Evolutionary conservation across 352 stramenopile genomes (phyloP), one percentile per base, ranked within the genome.

Genomic region (Globisporangium orthogonon): DNA sequence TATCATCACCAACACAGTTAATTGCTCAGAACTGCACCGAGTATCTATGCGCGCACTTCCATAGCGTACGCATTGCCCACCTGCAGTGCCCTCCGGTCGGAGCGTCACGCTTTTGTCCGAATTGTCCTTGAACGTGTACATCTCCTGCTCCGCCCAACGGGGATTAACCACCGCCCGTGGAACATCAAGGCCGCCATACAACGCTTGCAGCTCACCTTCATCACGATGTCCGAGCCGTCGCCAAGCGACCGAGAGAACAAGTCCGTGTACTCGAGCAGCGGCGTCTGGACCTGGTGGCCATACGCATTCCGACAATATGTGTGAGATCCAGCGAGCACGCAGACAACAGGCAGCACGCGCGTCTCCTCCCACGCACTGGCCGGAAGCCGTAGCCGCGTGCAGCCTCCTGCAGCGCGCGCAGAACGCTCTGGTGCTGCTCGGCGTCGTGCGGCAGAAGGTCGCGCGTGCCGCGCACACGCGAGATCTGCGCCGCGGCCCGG

Each of bases 101-200:
- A 95, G 60, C 31, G 83, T 94, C 50, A 95, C 78, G 48, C 82
- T 93, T 58, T 91, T 94, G 54, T 76, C 78, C 31, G 86, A 95
- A 48, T 95, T 93, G 65, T 95, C 86, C 30, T 76, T 46, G 53
- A 95, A 95, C 41, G 83, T 95, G 61, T 95, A 95, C 86, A 95
- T 95, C 50, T 95, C 86, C 86, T 95, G 57, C 46, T 23, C 23
- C 23, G 23, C 23, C 23, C 23, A 23, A 23, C 23, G 23, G 23
- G 23, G 23, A 23, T 23, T 23, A 23, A 23, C 23, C 1, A 23
- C 23, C 23, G 23, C 23, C 23, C 23, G 23, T 23, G 23, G 23
- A 23, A 23, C 23, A 23, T 23, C 29, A 49, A 28, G 17, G 13
- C 33, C 39, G 17, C 15, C 14, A 48, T 17, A 11, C 4, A 49